Conservation (phyloP, 345 rosid species). For the Citrus trifoliata region DNA sequence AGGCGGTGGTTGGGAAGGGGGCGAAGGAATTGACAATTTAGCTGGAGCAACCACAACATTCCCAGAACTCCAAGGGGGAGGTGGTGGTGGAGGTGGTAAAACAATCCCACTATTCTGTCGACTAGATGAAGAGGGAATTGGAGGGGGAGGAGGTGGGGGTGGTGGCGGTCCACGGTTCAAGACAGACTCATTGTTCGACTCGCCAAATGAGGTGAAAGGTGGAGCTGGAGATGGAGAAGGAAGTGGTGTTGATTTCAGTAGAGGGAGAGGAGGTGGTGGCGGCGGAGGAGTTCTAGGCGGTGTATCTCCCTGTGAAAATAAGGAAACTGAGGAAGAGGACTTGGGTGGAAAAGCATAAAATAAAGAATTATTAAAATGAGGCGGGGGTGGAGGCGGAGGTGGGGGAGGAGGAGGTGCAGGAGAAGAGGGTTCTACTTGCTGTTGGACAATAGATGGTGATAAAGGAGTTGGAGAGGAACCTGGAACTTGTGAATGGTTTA, state of each 20-base stretch:
- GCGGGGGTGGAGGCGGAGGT: conserved; percentile 27
- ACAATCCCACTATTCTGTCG: conserved; percentile 29
- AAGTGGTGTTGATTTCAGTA: not conserved
- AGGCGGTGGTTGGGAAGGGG: conserved; percentile 30
- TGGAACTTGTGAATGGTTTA: conserved; percentile 34
- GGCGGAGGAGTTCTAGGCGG: not conserved
- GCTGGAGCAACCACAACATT: conserved; percentile 20
- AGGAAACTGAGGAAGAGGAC: not conserved
- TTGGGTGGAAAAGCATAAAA: not conserved
- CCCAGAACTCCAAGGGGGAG: conserved; percentile 60
- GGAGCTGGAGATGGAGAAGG: conserved; percentile 11
- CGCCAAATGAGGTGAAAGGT: conserved; percentile 23
- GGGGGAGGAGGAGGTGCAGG: conserved; percentile 24
- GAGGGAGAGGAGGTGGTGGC: conserved; percentile 18
- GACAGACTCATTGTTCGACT: conserved; percentile 23
- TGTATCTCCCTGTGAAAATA: not conserved
- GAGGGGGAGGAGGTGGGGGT: conserved; percentile 41
- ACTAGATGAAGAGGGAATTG: conserved; percentile 20
- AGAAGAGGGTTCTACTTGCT: conserved; percentile 27
- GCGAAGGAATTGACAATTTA: conserved; percentile 13
- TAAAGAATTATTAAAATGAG: not conserved
- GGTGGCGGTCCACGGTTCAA: conserved; percentile 26
- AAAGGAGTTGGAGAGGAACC: conserved; percentile 33
- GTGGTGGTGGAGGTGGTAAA: conserved; percentile 50
- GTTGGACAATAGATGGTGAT: conserved; percentile 28